Evolutionary conservation across 2,329 filamentous ascomycete genomes (phyloP).

Genomic region (Fusarium liriodendri): DNA sequence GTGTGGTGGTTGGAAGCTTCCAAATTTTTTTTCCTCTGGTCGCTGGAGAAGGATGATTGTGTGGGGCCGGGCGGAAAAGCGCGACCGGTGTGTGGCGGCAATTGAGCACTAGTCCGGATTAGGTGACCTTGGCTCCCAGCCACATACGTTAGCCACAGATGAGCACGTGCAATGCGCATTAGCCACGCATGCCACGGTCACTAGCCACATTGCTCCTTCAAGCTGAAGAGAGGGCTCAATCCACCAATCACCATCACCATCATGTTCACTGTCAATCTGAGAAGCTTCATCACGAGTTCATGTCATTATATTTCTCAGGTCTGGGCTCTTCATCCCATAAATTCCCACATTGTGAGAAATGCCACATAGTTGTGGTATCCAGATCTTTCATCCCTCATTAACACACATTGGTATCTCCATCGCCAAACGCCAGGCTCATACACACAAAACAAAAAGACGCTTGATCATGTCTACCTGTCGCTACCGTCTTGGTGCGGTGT

Average conservation of each 20-base stretch:
- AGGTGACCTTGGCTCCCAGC: not conserved
- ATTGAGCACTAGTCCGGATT: conserved; percentile 15
- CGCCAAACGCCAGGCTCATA: conserved; percentile 26
- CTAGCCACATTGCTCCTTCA: conserved; percentile 1
- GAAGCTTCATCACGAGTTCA: not conserved
- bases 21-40: conserved; percentile 51
- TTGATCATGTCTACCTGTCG: not conserved
- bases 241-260: not conserved
- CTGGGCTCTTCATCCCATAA: not conserved
- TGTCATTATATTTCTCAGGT: not conserved
- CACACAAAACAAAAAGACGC: not conserved
- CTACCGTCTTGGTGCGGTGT: not conserved
- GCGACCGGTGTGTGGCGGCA: conserved; percentile 41
- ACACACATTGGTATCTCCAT: conserved; percentile 21
- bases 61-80: conserved; percentile 43
- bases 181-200: not conserved
- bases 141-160: not conserved
- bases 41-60: conserved; percentile 44
- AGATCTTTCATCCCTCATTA: conserved; percentile 10
- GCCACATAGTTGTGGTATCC: not conserved
- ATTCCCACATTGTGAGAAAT: not conserved
- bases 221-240: not conserved
- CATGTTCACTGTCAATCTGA: not conserved
- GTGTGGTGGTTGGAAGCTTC: conserved; percentile 47
- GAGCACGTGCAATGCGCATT: not conserved